These are phyloP conservation scores for Pseudogymnoascus sp. DNA, from an alignment of 2,329 filamentous ascomycete genomes.

Conservation along the genomic window DNA sequence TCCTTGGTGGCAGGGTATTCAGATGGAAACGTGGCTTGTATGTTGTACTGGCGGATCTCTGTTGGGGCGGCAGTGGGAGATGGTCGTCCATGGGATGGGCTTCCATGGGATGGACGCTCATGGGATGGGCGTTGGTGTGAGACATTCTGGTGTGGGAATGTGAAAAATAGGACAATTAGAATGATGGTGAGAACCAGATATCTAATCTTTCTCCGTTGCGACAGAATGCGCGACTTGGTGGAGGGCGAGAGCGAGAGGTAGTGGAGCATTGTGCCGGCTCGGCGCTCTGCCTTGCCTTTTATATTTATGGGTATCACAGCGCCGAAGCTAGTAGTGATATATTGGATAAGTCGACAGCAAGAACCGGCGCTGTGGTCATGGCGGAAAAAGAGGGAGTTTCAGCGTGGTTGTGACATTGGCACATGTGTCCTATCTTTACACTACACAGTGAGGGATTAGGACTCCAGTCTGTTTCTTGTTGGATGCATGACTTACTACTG, in stretches of 20 bases:
- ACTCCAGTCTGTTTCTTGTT: background rate
- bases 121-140: background rate
- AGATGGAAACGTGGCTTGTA: slow-evolving; percentile 11
- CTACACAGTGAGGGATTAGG: background rate
- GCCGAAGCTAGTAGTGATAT: background rate
- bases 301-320: background rate
- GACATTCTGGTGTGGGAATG: background rate
- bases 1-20: slow-evolving; percentile 9
- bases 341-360: background rate
- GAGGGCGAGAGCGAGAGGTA: background rate
- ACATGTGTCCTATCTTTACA: background rate
- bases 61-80: background rate
- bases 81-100: background rate
- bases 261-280: background rate
- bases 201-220: slow-evolving; percentile 5
- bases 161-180: background rate
- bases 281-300: background rate
- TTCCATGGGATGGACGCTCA: no score
- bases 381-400: background rate
- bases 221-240: background rate
- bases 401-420: background rate
- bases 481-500: slow-evolving; percentile 1
- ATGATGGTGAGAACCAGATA: slow-evolving; percentile 1
- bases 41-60: background rate
- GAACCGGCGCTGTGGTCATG: background rate